Conservation (phyloP, 2,329 filamentous ascomycete species). For the Mycogone perniciosa region DNA sequence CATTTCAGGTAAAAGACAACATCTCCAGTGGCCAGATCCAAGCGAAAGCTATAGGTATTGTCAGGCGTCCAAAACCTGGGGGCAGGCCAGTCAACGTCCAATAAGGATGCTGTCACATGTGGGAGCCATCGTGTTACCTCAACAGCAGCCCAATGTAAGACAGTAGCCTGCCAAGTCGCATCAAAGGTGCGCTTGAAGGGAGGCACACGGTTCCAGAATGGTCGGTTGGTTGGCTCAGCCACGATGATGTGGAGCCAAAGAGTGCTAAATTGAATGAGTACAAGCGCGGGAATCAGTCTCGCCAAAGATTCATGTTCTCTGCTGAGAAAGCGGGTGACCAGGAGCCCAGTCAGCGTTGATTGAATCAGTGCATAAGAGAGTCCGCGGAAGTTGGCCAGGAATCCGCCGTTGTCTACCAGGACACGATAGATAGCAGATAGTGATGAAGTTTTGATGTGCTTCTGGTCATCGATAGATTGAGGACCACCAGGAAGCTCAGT, state of each 20-base stretch:
- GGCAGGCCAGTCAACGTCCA: slow-evolving; percentile 37
- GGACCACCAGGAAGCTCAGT: slow-evolving; percentile 23
- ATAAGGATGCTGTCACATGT: slow-evolving; percentile 32
- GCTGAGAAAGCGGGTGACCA: slow-evolving; percentile 24
- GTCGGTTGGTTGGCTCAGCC: slow-evolving; percentile 55
- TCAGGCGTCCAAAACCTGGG: slow-evolving; percentile 32
- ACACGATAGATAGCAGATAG: slow-evolving; percentile 45
- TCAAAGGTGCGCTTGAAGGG: slow-evolving; percentile 56
- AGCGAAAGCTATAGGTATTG: slow-evolving; percentile 25
- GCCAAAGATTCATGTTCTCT: background rate
- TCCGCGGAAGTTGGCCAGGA: slow-evolving; percentile 63
- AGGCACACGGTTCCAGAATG: slow-evolving; percentile 65
- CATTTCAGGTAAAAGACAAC: slow-evolving; percentile 32
- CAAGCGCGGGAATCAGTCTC: slow-evolving; percentile 45
- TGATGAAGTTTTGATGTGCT: slow-evolving; percentile 39
- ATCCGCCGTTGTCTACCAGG: slow-evolving; percentile 58
- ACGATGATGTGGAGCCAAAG: slow-evolving; percentile 85
- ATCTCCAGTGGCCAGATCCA: slow-evolving; percentile 30
- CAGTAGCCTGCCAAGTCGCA: slow-evolving; percentile 62
- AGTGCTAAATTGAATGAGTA: slow-evolving; percentile 64
- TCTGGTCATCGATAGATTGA: slow-evolving; percentile 27
- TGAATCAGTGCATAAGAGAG: slow-evolving; percentile 44
- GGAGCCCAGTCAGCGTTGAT: slow-evolving; percentile 24
- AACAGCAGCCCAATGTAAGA: slow-evolving; percentile 53
- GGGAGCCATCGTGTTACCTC: slow-evolving; percentile 47